Evolutionary conservation across 441 rosid genomes (phyloP).

Genomic region (Cnidoscolus chayamansa): DNA sequence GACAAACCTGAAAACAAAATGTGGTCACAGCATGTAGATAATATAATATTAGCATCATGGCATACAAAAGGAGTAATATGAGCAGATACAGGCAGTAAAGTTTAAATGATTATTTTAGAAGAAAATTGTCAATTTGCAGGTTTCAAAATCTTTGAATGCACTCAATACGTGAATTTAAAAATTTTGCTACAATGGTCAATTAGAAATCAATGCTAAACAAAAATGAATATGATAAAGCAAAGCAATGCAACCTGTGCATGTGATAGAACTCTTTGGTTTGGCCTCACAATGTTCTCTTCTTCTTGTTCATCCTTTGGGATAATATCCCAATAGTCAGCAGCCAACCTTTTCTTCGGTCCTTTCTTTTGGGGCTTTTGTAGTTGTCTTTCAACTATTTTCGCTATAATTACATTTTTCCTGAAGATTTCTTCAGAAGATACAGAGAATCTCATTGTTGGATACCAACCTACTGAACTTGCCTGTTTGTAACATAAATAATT

Average conservation of each 20-base stretch:
- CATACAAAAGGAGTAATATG: background rate
- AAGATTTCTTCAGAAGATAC: conserved; percentile 61
- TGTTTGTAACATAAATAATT: conserved; percentile 32
- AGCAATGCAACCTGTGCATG: conserved; percentile 65
- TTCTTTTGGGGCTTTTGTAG: conserved; percentile 34
- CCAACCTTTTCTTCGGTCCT: conserved; percentile 34
- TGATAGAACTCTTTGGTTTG: conserved; percentile 56
- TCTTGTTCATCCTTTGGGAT: conserved; percentile 55
- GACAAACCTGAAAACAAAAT: conserved; percentile 45
- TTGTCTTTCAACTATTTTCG: conserved; percentile 53
- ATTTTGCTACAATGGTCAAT: no score
- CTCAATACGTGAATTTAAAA: background rate
- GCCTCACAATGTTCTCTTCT: conserved; percentile 50
- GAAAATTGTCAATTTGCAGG: background rate
- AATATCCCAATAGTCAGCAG: conserved; percentile 82
- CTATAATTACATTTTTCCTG: conserved; percentile 55
- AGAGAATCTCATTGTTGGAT: conserved; percentile 78
- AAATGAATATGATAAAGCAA: background rate
- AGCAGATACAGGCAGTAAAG: background rate
- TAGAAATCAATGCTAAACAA: background rate
- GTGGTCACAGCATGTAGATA: conserved; percentile 13
- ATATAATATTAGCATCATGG: conserved; percentile 10
- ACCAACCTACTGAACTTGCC: conserved; percentile 50
- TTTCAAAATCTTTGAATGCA: background rate
- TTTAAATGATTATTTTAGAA: background rate